Evolutionary conservation across 192 early-diverging fungal genomes (phyloP).

Genomic region (Umbelopsis ramanniana): DNA sequence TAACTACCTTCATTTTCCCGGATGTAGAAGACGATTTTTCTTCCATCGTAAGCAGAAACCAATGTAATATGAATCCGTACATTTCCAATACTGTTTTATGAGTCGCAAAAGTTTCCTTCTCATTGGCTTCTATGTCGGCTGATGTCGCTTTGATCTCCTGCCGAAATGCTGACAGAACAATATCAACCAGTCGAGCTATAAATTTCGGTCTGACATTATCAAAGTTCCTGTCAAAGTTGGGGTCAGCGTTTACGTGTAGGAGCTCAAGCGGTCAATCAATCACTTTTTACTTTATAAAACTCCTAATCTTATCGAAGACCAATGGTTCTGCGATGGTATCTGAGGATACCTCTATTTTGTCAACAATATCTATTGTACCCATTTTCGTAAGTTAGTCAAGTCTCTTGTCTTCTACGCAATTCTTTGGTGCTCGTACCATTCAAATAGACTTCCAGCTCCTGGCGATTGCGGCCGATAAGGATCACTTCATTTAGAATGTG

Average conservation of each 20-base stretch:
- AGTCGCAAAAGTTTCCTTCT: constrained; percentile 72
- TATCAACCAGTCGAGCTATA: constrained; percentile 65
- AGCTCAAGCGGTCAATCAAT: neutral
- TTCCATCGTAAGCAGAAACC: constrained; percentile 76
- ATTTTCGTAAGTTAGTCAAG: neutral
- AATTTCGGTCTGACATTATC: constrained; percentile 48
- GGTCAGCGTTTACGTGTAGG: neutral
- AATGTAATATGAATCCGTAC: constrained; percentile 84
- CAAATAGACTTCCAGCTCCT: constrained; percentile 50
- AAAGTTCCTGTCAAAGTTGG: constrained; percentile 50
- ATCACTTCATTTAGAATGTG: constrained; percentile 46
- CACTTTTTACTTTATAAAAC: constrained; percentile 70
- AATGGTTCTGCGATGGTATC: constrained; percentile 46
- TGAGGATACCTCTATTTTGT: constrained; percentile 46
- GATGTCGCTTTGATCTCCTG: constrained; percentile 65
- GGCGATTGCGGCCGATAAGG: constrained; percentile 45
- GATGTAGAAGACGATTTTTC: constrained; percentile 48
- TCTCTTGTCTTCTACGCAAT: neutral
- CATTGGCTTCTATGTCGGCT: constrained; percentile 62
- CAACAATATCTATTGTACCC: constrained; percentile 47
- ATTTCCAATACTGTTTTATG: constrained; percentile 74
- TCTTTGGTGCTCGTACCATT: constrained; percentile 39
- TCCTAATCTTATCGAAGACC: constrained; percentile 66
- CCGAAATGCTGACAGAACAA: constrained; percentile 72
- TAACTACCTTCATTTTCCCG: constrained; percentile 28